phyloP scores from a whole-genome alignment of 768 basidiomycete genomes.

The Rhizopogon roseolus region DNA sequence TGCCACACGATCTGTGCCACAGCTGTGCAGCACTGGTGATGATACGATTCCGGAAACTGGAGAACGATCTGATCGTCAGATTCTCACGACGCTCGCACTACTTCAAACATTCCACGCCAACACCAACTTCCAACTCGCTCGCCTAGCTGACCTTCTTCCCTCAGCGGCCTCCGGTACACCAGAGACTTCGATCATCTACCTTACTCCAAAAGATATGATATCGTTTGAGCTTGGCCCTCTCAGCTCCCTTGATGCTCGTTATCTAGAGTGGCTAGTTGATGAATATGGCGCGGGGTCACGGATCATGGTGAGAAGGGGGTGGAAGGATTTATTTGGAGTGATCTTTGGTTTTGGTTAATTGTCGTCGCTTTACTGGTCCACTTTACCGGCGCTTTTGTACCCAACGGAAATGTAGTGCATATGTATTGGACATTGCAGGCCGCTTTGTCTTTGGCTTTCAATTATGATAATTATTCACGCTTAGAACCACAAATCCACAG shows the following conservation, averaged over 20 bases:
- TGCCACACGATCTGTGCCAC: conserved; percentile 15
- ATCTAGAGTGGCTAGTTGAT: conserved; percentile 71
- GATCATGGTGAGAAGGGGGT: conserved; percentile 38
- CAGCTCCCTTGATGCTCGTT: conserved; percentile 65
- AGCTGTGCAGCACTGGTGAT: conserved; percentile 22
- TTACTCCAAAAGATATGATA: conserved; percentile 60
- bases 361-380: neutral
- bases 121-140: conserved; percentile 52
- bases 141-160: conserved; percentile 27
- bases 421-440: neutral
- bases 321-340: conserved; percentile 42
- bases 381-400: neutral
- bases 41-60: conserved; percentile 7
- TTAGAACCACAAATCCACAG: neutral
- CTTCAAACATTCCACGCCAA: conserved; percentile 68
- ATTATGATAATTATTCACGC: neutral
- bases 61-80: conserved; percentile 31
- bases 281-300: conserved; percentile 51
- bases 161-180: conserved; percentile 2
- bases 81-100: conserved; percentile 49
- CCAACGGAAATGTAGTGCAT: neutral
- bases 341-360: conserved; percentile 37
- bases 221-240: conserved; percentile 72
- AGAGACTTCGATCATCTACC: conserved; percentile 30
- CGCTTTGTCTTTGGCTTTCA: neutral